phyloP scores from a whole-genome alignment of 257 asterid genomes.

The Rhazya stricta region DNA sequence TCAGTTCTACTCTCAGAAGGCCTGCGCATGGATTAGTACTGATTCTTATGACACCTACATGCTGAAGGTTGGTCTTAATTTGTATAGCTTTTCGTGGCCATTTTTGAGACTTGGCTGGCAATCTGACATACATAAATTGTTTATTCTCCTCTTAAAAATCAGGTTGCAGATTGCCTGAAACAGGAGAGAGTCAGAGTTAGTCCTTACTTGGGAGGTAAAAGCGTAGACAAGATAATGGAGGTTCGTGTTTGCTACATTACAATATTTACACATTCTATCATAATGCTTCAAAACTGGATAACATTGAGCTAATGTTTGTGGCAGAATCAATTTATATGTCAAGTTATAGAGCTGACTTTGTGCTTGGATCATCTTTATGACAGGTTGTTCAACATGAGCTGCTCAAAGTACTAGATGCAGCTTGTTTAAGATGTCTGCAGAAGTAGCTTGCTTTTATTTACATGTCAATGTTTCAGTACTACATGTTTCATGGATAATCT shows the following conservation, averaged over 20 bases:
- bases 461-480: too few relatives aligned
- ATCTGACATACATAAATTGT: neutral
- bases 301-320: neutral
- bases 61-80: conserved; percentile 31
- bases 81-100: neutral
- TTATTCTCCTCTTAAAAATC: neutral
- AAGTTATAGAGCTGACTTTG: neutral
- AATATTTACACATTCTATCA: neutral
- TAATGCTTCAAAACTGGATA: neutral
- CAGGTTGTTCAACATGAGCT: conserved; percentile 36
- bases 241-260: conserved; percentile 17
- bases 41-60: conserved; percentile 24
- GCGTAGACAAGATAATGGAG: conserved; percentile 30
- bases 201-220: conserved; percentile 20
- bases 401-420: conserved; percentile 31
- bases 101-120: neutral
- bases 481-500: too few relatives aligned
- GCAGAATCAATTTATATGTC: neutral
- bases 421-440: conserved; percentile 8
- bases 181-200: conserved; percentile 29
- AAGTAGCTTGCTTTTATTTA: neutral
- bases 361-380: conserved; percentile 3
- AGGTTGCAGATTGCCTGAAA: conserved; percentile 34
- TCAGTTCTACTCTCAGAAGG: conserved; percentile 31
- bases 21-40: conserved; percentile 27